phyloP scores from a whole-genome alignment of 768 basidiomycete genomes.

The Rhizopogon roseolus region DNA sequence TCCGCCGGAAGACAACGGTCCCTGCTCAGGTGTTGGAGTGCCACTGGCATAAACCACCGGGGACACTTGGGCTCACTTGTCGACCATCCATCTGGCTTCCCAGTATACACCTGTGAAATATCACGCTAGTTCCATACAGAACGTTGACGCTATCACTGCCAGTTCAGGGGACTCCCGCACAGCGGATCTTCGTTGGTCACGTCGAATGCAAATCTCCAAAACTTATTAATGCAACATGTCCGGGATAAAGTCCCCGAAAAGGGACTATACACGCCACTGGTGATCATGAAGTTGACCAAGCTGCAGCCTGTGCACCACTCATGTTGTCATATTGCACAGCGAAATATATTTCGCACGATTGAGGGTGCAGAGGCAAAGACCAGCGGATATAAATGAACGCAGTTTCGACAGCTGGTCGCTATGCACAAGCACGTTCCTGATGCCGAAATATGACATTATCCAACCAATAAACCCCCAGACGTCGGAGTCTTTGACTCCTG shows the following conservation, averaged over 20 bases:
- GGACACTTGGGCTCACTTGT: too few relatives aligned
- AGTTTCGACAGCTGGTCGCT: background rate
- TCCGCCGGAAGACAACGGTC: too few relatives aligned
- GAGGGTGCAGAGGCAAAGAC: background rate
- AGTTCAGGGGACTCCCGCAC: conserved; percentile 2
- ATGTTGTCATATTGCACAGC: background rate
- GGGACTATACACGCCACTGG: background rate
- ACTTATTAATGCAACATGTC: background rate
- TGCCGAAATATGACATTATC: background rate
- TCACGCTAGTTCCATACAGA: background rate
- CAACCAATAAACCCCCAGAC: background rate
- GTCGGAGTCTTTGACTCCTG: background rate
- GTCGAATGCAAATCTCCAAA: background rate
- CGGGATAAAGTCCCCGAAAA: background rate
- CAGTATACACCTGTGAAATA: background rate
- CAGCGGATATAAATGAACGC: background rate
- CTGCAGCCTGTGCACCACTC: background rate
- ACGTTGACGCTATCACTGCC: background rate
- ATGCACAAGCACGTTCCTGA: background rate
- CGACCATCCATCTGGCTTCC: background rate
- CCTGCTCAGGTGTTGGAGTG: too few relatives aligned
- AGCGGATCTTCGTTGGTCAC: background rate
- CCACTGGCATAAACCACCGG: too few relatives aligned
- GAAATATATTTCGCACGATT: background rate
- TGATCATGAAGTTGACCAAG: background rate